A percentile compares a stretch with the other conserved stretches of the same genome.
Conservation (phyloP, 2,329 filamentous ascomycete species). For the Lachnellula suecica region DNA sequence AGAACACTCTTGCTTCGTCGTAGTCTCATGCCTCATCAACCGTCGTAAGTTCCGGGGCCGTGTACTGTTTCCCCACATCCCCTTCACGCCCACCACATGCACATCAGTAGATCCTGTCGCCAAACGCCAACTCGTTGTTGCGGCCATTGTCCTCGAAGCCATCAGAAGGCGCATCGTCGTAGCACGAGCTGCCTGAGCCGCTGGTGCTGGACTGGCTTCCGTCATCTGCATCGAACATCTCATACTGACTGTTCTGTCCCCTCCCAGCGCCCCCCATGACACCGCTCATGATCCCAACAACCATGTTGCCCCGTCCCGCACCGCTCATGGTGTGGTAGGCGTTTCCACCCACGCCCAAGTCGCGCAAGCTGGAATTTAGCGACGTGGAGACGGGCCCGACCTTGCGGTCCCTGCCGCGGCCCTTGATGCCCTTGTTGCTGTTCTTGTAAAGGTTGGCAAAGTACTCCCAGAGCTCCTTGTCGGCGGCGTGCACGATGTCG, state of each 20-base stretch:
- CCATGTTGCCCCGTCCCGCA: conserved; percentile 18
- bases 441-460: conserved; percentile 92
- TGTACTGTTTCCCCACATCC: conserved; percentile 6
- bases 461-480: conserved; percentile 80
- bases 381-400: conserved; percentile 40
- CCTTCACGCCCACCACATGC: background rate
- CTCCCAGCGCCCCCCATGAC: conserved; percentile 18
- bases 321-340: conserved; percentile 18
- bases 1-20: conserved; percentile 3
- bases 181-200: conserved; percentile 36
- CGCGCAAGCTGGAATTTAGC: conserved; percentile 11
- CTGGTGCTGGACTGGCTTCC: conserved; percentile 34
- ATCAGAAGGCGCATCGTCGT: conserved; percentile 40
- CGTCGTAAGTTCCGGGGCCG: conserved; percentile 10
- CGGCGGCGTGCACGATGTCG: conserved; percentile 63
- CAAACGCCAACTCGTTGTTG: conserved; percentile 38
- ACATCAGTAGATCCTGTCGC: conserved; percentile 44
- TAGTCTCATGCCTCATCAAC: conserved; percentile 17
- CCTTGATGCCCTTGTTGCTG: conserved; percentile 97
- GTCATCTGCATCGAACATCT: conserved; percentile 48
- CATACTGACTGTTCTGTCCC: conserved; percentile 34
- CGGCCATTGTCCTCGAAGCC: conserved; percentile 22
- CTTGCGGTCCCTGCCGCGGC: conserved; percentile 80
- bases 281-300: conserved; percentile 5
- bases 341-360: conserved; percentile 1